phyloP scores from a whole-genome alignment of 2,329 filamentous ascomycete species.

The Exophiala sideris region DNA sequence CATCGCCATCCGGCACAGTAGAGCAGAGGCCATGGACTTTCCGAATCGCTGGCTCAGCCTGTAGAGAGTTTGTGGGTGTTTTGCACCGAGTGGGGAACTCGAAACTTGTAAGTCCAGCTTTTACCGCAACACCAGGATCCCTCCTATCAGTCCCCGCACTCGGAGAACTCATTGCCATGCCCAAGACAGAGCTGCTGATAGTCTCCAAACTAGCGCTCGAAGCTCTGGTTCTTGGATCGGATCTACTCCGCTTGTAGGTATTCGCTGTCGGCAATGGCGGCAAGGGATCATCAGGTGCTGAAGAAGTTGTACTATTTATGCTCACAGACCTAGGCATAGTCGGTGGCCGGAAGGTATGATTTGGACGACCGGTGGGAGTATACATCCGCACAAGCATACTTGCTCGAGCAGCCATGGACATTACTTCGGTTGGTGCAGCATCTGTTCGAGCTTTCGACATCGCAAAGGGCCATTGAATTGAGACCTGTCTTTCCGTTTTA shows the following conservation, averaged over 20 bases:
- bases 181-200: conserved; percentile 18
- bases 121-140: background rate
- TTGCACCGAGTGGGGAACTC: conserved; percentile 9
- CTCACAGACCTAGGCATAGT: conserved; percentile 27
- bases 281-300: conserved; percentile 36
- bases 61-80: conserved; percentile 6
- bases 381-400: conserved; percentile 20
- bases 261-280: conserved; percentile 33
- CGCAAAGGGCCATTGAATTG: conserved; percentile 33
- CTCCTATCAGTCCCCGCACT: background rate
- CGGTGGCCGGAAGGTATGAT: conserved; percentile 29
- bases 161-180: conserved; percentile 10
- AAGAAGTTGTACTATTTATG: conserved; percentile 33
- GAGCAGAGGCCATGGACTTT: conserved; percentile 8
- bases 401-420: conserved; percentile 10
- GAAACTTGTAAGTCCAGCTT: background rate
- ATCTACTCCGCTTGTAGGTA: background rate
- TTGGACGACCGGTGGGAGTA: conserved; percentile 17
- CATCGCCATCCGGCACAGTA: conserved; percentile 11
- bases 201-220: conserved; percentile 13
- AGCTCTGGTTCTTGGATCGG: background rate
- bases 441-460: conserved; percentile 24
- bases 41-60: conserved; percentile 8
- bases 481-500: conserved; percentile 21
- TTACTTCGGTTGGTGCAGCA: conserved; percentile 12